These are phyloP conservation scores for Syzygium oleosum DNA, from an alignment of 345 rosid species.

Conservation along the genomic window DNA sequence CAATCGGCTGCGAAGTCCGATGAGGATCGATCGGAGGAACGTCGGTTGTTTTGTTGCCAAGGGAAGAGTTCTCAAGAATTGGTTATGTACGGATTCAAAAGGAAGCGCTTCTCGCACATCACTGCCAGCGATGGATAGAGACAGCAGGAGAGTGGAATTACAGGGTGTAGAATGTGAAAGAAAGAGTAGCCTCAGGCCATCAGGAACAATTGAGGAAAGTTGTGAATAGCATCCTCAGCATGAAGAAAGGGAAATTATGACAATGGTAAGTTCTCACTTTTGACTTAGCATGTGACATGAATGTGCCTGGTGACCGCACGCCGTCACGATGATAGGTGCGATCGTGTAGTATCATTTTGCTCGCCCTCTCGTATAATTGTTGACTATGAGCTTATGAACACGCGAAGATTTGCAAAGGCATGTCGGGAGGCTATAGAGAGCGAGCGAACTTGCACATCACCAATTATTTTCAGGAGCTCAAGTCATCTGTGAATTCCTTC, in stretches of 20 bases:
- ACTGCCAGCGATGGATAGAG: neutral
- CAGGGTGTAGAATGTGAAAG: neutral
- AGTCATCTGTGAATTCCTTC: neutral
- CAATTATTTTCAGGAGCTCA: neutral
- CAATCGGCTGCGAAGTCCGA: constrained; percentile 38
- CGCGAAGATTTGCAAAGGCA: neutral
- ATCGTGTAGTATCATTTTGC: neutral
- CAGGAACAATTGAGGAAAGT: neutral
- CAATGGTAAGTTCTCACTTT: neutral
- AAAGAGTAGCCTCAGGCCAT: neutral
- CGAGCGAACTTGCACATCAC: neutral
- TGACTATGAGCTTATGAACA: neutral
- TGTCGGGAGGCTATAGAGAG: neutral
- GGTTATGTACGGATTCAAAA: constrained; percentile 19
- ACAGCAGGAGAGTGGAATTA: neutral
- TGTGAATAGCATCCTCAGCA: neutral
- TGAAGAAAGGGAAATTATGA: too few species aligned
- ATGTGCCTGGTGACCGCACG: neutral
- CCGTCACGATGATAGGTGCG: neutral
- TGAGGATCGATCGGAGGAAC: constrained; percentile 70
- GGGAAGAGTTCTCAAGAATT: constrained; percentile 45
- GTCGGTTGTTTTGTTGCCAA: constrained; percentile 65
- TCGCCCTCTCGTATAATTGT: neutral
- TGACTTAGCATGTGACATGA: neutral
- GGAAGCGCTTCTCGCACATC: neutral